Evolutionary conservation across 805 yeast genomes (phyloP).

Genomic region (Candida adriatica): DNA sequence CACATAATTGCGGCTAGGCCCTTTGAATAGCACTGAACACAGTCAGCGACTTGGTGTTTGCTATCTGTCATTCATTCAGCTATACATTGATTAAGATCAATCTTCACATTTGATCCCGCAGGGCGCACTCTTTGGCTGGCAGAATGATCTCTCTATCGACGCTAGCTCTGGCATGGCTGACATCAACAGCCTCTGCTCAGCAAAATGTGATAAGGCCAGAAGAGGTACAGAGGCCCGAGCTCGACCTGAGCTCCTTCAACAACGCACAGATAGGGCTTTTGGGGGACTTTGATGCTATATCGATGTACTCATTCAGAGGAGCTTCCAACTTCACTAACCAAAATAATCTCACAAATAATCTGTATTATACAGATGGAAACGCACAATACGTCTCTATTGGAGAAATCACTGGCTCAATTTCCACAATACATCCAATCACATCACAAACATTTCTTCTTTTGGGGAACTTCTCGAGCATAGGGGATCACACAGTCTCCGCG

Average conservation of each 20-base stretch:
- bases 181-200: slow-evolving; percentile 2
- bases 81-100: too few species aligned
- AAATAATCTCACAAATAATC: slow-evolving; percentile 12
- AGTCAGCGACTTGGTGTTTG: too few species aligned
- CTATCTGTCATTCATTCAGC: too few species aligned
- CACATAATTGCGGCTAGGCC: too few species aligned
- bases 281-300: slow-evolving; percentile 33
- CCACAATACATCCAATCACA: slow-evolving; percentile 24
- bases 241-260: slow-evolving; percentile 18
- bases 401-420: slow-evolving; percentile 13
- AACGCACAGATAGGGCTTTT: slow-evolving; percentile 20
- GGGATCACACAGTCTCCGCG: slow-evolving; percentile 18
- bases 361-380: slow-evolving; percentile 14
- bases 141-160: too few species aligned
- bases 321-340: slow-evolving; percentile 27
- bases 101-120: too few species aligned
- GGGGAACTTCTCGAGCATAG: slow-evolving; percentile 23
- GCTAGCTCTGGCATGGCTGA: slow-evolving; percentile 3
- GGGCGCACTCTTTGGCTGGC: too few species aligned
- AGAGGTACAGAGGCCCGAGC: slow-evolving; percentile 10
- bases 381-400: slow-evolving; percentile 17
- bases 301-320: slow-evolving; percentile 29
- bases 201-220: slow-evolving; percentile 12
- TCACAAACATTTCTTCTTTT: slow-evolving; percentile 26
- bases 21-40: too few species aligned